Evolutionary conservation across 1,284 basidiomycete species (phyloP), one percentile per base, ranked within the genome.

Genomic region (Abortiporus biennis): DNA sequence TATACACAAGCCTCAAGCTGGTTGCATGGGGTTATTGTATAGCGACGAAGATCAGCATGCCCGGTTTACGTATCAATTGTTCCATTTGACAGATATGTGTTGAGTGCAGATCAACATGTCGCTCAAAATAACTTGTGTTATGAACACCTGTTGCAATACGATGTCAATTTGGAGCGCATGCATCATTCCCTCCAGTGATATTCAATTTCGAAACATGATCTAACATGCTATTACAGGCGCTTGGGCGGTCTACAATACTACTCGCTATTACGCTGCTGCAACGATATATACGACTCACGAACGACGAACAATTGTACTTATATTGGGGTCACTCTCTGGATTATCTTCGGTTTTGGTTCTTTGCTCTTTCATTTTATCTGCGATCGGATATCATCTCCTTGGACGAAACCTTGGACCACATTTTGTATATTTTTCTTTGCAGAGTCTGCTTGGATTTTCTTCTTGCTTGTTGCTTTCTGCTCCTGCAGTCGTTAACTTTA

Each of bases 221-320:
- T 13, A 20, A 21, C 20, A 16, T 41, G 25, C 23, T 13, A 30
- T 34, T 31, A 15, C 49, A 83, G 80, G 62, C 49, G 54, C 55
- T 24, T 86, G 81, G 79, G 68, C 73, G 17, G 55, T 66, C 3
- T 85, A 81, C 56, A 79, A 71, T 48, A 68, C 72, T 6, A 57
- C 76, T 40, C 78, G 81, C 37, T 86, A 85, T 56, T 78, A 72
- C 54, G 49, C 83, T 9, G 76, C 78, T 8, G 78, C 70, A 49
- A 48, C 46, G 37, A 54, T 58, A 12, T 69, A 69, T 53, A 44
- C 62, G 1, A 63, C 69, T 12, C 50, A 51, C 19, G 55, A 52
- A 19, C 67, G 72, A 32, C 68, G 71, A 49, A 54, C 59, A 1
- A 59, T 66, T 19, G 58, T 75, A 3, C 61, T 87, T 12, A 67